Conservation (phyloP, 2,329 filamentous ascomycete genomes). For the Coleophoma cylindrospora region DNA sequence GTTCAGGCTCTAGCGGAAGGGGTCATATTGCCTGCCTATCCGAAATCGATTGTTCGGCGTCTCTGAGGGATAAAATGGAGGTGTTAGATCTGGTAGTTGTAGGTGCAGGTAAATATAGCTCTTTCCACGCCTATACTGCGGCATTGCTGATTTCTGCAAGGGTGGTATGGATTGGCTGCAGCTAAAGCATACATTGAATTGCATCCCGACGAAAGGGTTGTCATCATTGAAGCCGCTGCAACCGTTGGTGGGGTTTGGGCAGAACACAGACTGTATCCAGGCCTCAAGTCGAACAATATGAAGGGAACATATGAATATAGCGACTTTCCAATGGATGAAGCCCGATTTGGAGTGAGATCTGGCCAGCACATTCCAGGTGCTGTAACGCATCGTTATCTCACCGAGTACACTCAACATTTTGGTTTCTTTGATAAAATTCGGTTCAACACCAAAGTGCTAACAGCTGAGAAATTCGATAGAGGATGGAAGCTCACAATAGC, state of each 20-base stretch:
- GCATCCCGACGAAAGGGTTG: constrained; percentile 48
- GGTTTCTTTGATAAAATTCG: too few relatives aligned
- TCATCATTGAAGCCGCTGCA: constrained; percentile 49
- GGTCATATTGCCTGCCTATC: too few relatives aligned
- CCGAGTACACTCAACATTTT: constrained; percentile 4
- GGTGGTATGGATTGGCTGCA: constrained; percentile 50
- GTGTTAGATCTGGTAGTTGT: too few relatives aligned
- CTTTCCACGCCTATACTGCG: too few relatives aligned
- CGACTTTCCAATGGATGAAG: constrained; percentile 63
- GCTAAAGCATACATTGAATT: constrained; percentile 55
- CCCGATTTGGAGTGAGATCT: constrained; percentile 39
- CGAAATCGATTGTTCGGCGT: too few relatives aligned
- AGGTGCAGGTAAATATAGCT: too few relatives aligned
- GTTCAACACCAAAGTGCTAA: too few relatives aligned
- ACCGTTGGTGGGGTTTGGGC: constrained; percentile 66
- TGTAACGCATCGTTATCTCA: constrained; percentile 50
- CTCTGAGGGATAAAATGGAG: too few relatives aligned
- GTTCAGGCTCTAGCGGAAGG: too few relatives aligned
- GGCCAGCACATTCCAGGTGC: constrained; percentile 52
- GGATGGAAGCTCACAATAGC: too few relatives aligned
- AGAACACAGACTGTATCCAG: constrained; percentile 59
- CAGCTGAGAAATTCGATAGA: too few relatives aligned
- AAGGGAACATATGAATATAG: constrained; percentile 67
- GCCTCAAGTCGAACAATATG: constrained; percentile 68
- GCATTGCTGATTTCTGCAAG: constrained; percentile 16